These are phyloP conservation scores for Passalora sequoiae DNA, from an alignment of 2,329 filamentous ascomycete species.

Conservation along the genomic window DNA sequence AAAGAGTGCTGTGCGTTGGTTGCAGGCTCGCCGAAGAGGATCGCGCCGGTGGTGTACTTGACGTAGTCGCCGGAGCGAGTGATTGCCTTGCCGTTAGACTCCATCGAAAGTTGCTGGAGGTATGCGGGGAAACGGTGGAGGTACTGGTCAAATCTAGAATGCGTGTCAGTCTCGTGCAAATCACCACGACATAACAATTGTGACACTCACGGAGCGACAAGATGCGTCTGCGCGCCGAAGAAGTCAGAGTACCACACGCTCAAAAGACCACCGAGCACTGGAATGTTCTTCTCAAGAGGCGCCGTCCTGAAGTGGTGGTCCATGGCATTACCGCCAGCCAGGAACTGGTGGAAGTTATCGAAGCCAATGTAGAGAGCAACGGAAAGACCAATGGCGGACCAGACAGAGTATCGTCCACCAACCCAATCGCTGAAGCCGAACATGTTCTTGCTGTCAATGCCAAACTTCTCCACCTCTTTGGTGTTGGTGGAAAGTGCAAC, in stretches of 20 bases:
- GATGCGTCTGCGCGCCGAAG: constrained; percentile 94
- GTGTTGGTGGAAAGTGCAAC: constrained; percentile 97
- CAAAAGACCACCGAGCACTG: constrained; percentile 81
- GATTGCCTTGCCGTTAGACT: constrained; percentile 97
- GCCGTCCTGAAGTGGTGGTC: constrained; percentile 95
- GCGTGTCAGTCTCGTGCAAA: constrained; percentile 22
- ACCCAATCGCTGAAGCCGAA: constrained; percentile 99
- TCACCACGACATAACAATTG: constrained; percentile 5
- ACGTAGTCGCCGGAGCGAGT: constrained; percentile 81
- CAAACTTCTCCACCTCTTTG: constrained; percentile 92
- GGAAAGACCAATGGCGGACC: constrained; percentile 95
- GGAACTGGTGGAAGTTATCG: constrained; percentile 96
- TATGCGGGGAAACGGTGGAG: constrained; percentile 98
- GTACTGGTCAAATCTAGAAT: constrained; percentile 85
- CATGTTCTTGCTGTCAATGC: constrained; percentile 99
- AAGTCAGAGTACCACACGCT: constrained; percentile 99
- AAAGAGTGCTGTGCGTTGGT: constrained; percentile 99
- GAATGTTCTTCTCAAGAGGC: constrained; percentile 91
- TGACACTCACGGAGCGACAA: constrained; percentile 80
- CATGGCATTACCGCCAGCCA: constrained; percentile 92
- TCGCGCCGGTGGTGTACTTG: constrained; percentile 94
- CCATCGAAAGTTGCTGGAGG: constrained; percentile 98
- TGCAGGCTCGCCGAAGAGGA: constrained; percentile 95
- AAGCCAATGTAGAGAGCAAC: constrained; percentile 92
- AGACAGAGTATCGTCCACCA: constrained; percentile 95